Base-by-base conservation (phyloP, 2,329 filamentous ascomycete genomes). In the Fusarium denticulatum region DNA sequence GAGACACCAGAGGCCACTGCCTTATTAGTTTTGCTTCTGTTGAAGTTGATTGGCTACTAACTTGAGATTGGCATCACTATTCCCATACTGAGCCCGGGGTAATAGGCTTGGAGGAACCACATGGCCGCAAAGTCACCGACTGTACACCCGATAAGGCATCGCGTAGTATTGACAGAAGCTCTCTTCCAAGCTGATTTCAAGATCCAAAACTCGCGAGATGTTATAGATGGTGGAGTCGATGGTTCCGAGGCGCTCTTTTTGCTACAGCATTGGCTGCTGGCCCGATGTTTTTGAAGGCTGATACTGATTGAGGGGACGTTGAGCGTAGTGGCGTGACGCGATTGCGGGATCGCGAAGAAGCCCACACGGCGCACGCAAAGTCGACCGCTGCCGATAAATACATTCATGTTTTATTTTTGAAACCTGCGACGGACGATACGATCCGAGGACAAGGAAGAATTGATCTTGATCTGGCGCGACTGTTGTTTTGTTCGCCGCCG, bases 101-200 rank as follows among this genome's bases (percentile, higher is more conserved):
- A 83, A 46, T 83, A 84, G 0, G 85, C 79, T 65, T 89, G 88
- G 0, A 90, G 81, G 37, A 84, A 82, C 87, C 88, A 90, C 81
- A 90, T 84, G 1, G 86, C 83, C 3, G 86, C 84, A 67, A 89
- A 89, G 75, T 90, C 88, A n/a, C 88, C 88, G 1, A 81, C 46
- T 0, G 87, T 89, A 71, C 88, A 90, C 13, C 88, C 88, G 5
- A 87, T 79, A 4, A 90, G 82, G 67, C 88, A 90, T 12, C 88
- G 86, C 7, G 88, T 76, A 0, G 88, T 90, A 72, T 90, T 90
- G 71, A 90, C 76, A 0, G 81, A 80, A 1, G 88, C 86, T n/a
- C 88, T 81, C 32, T 79, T 82, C 88, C 88, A 90, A 1, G 81
- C 78, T 2, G 78, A 40, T 2, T 36, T 61, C 0, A 79, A 81